phyloP scores from a whole-genome alignment of 2,329 filamentous ascomycete species.

The Epichloe scottii region DNA sequence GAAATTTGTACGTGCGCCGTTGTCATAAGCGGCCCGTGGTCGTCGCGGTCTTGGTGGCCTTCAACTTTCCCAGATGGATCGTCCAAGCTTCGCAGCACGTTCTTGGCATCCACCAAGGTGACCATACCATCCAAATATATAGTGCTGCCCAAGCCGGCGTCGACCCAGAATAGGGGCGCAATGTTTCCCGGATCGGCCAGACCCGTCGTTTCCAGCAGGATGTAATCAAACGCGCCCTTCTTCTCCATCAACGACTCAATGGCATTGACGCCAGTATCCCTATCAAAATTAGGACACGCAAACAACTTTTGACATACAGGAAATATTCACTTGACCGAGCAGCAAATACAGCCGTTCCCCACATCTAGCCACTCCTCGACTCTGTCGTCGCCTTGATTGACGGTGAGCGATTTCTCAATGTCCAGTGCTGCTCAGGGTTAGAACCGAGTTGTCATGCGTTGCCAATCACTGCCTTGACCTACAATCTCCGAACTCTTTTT shows the following conservation, averaged over 20 bases:
- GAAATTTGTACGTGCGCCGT: conserved; percentile 95
- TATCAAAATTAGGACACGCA: conserved; percentile 19
- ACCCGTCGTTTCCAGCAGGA: conserved; percentile 90
- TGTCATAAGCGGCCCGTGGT: conserved; percentile 60
- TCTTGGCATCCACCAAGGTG: conserved; percentile 89
- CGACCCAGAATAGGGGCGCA: conserved; percentile 93
- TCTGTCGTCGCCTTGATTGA: conserved; percentile 70
- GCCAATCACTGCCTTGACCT: conserved; percentile 18
- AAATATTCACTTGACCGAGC: conserved; percentile 68
- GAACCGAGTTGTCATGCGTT: conserved; percentile 11
- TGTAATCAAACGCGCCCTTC: conserved; percentile 91
- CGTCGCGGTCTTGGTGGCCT: conserved; percentile 37
- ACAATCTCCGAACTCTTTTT: conserved; percentile 69
- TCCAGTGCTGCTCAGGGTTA: conserved; percentile 53
- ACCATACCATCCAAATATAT: conserved; percentile 97
- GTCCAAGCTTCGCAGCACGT: conserved; percentile 71
- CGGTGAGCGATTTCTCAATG: conserved; percentile 89
- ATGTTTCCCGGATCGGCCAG: conserved; percentile 92
- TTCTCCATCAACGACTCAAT: conserved; percentile 95
- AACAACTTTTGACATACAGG: neutral
- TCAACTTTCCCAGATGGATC: conserved; percentile 48
- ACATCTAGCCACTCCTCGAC: conserved; percentile 93
- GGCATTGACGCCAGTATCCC: conserved; percentile 83
- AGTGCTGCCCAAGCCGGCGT: conserved; percentile 85
- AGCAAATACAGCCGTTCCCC: conserved; percentile 95